phyloP scores from a whole-genome alignment of 2,329 filamentous ascomycete genomes.

The Arthroderma sp. region DNA sequence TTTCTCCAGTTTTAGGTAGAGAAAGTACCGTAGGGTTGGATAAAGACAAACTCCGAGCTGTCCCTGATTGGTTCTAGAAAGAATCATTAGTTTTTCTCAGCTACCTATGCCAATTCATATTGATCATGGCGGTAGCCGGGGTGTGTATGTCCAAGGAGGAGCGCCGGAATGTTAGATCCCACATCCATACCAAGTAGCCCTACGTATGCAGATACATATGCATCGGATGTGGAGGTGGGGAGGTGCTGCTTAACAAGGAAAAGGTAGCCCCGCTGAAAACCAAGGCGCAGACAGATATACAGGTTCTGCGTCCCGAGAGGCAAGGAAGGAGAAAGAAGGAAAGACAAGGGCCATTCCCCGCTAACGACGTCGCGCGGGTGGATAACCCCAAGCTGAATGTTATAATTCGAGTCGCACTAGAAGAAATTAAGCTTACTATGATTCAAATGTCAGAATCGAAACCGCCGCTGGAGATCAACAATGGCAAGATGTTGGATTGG shows the following conservation, averaged over 20 bases:
- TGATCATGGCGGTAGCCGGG: too few species aligned
- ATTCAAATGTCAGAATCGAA: slow-evolving; percentile 13
- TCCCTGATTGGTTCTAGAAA: background rate
- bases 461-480: slow-evolving; percentile 2
- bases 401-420: slow-evolving; percentile 11
- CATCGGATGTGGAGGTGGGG: too few species aligned
- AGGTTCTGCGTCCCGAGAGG: slow-evolving; percentile 2
- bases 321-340: slow-evolving; percentile 1
- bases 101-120: too few species aligned
- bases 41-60: background rate
- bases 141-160: too few species aligned
- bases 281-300: background rate
- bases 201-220: too few species aligned
- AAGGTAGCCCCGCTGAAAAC: background rate
- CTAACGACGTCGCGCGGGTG: slow-evolving; percentile 4
- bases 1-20: background rate
- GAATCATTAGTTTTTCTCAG: too few species aligned
- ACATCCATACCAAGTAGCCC: too few species aligned
- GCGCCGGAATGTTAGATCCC: too few species aligned
- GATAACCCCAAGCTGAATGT: slow-evolving; percentile 1
- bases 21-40: background rate
- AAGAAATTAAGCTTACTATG: slow-evolving; percentile 15
- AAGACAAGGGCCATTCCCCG: slow-evolving; percentile 9
- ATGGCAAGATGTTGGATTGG: slow-evolving; percentile 8
- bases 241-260: background rate